These are phyloP conservation scores for Cerrena zonata DNA, from an alignment of 1,284 basidiomycete genomes.

Conservation along the genomic window DNA sequence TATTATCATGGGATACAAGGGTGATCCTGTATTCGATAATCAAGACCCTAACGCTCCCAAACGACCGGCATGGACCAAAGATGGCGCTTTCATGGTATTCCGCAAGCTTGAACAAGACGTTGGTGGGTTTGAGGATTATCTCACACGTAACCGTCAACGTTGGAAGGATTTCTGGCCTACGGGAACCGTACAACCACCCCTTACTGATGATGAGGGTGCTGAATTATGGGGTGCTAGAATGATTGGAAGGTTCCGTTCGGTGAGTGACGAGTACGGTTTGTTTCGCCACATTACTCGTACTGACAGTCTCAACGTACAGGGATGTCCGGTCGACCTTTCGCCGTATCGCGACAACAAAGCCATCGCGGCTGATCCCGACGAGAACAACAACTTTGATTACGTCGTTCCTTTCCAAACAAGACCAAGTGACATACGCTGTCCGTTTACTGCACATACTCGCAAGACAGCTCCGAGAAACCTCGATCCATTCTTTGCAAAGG, in stretches of 20 bases:
- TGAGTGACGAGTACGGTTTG: too few relatives aligned
- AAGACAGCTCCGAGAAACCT: conserved; percentile 18
- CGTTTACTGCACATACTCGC: conserved; percentile 25
- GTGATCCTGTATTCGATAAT: conserved; percentile 22
- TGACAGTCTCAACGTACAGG: too few relatives aligned
- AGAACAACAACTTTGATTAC: conserved; percentile 10
- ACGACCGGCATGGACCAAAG: conserved; percentile 21
- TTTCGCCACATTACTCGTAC: too few relatives aligned
- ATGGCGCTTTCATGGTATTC: conserved; percentile 30
- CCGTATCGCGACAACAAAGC: conserved; percentile 5
- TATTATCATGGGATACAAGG: conserved; percentile 26
- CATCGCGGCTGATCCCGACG: conserved; percentile 2
- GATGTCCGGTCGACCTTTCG: conserved; percentile 3
- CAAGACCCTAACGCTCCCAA: background rate
- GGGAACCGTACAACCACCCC: background rate
- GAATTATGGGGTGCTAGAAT: conserved; percentile 10
- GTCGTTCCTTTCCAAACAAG: background rate
- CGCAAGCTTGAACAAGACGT: conserved; percentile 30
- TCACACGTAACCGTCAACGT: background rate
- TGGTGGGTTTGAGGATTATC: conserved; percentile 7
- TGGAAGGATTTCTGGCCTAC: conserved; percentile 6
- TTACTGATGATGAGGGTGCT: conserved; percentile 9
- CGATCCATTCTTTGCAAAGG: conserved; percentile 16
- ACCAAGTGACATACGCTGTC: conserved; percentile 19
- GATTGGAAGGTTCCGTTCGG: conserved; percentile 11